Base-by-base conservation (phyloP, 495 filamentous ascomycete genomes). In the Neurospora sp. region DNA sequence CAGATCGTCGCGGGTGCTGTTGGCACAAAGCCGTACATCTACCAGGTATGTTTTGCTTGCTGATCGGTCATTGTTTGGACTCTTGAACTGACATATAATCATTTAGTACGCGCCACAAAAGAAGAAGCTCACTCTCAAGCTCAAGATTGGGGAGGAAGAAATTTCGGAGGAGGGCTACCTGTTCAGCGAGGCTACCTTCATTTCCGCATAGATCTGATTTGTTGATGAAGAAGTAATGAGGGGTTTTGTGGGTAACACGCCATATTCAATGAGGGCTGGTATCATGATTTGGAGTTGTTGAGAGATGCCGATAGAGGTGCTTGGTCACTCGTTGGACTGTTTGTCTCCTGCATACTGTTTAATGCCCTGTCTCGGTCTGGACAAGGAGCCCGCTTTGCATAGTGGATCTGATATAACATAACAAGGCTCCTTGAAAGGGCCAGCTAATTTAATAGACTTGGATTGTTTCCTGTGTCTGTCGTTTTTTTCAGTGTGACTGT, bases 1-100 rank as follows among this genome's bases (percentile, higher is more conserved):
- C 89, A 87, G 69, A 92, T 99, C 80, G 93, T 96, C 12, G 92
- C 91, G 46, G 89, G 87, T 59, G 93, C 94, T 53, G 93, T 90
- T 3, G 96, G 96, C 73, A 95, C 96, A 27, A 93, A 92, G 83
- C 96, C 96, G 10, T 99, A 97, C 80, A 98, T 99, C 78, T 99
- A 97, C 84, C 95, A 97, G 88, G 94, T 95, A 78, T 53, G 85
- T 78, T 22, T 20, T 12, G 37, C 27, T 18, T 68, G 11, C 69
- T 40, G 16, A 16, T 37, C 0, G 20, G 5, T 16, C n/a, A 65
- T 27, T n/a, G 2, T n/a, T 7, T 16, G 18, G 22, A 31, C 31
- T 31, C 1, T 53, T n/a, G 10, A 39, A 39, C 44, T 14, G 18
- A n/a, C 41, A 37, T 74, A 27, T 11, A 61, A 31, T 14, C 16